phyloP scores from a whole-genome alignment of 2,329 filamentous ascomycete species.

The Fusarium secorum region DNA sequence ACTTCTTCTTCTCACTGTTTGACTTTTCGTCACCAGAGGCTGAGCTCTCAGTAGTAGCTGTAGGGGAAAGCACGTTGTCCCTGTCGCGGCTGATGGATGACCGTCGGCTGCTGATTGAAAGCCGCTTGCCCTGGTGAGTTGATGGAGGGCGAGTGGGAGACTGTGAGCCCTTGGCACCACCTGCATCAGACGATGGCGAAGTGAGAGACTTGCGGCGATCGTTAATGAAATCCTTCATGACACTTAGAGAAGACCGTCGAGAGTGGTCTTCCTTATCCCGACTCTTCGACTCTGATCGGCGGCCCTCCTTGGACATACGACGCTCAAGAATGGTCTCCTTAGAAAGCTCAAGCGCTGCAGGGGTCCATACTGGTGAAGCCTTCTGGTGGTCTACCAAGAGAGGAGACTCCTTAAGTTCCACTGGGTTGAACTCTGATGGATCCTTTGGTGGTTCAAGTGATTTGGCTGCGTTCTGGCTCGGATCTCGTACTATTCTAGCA shows the following conservation, averaged over 20 bases:
- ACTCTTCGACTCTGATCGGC: conserved; percentile 48
- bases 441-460: conserved; percentile 53
- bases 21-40: conserved; percentile 58
- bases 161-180: conserved; percentile 45
- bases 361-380: conserved; percentile 40
- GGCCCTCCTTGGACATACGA: conserved; percentile 53
- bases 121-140: conserved; percentile 58
- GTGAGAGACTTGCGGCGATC: conserved; percentile 63
- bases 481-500: conserved; percentile 79
- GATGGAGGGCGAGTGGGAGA: conserved; percentile 60
- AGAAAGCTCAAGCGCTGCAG: conserved; percentile 40
- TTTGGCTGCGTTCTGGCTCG: conserved; percentile 53
- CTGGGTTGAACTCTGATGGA: conserved; percentile 53
- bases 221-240: conserved; percentile 69
- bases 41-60: conserved; percentile 54
- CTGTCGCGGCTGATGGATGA: conserved; percentile 60
- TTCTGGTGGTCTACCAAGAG: conserved; percentile 65
- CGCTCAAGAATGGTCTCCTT: conserved; percentile 59
- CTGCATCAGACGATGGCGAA: conserved; percentile 55
- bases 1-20: conserved; percentile 56
- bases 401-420: conserved; percentile 67
- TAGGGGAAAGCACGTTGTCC: conserved; percentile 50
- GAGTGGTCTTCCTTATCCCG: conserved; percentile 50
- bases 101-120: conserved; percentile 69
- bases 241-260: conserved; percentile 65